These are phyloP conservation scores for Boletus reticuloceps DNA, from an alignment of 768 basidiomycete genomes.

Conservation along the genomic window DNA sequence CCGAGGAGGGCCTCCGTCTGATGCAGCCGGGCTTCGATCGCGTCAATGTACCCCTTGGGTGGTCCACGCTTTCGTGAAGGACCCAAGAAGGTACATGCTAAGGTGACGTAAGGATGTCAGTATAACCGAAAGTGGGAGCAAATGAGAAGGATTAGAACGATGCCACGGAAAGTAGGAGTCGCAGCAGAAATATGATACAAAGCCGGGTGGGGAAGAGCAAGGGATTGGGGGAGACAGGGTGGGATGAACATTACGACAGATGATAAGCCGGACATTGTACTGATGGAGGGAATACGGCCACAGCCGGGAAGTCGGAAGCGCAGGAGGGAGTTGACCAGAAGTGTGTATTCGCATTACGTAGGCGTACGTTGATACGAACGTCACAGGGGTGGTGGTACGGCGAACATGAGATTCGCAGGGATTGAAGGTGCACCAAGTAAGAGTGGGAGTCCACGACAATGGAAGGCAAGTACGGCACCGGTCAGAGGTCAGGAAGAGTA, in stretches of 20 bases:
- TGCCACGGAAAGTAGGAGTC: background rate
- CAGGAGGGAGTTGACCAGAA: background rate
- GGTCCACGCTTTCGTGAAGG: conserved; percentile 83
- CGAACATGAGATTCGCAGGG: background rate
- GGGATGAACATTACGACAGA: conserved; percentile 16
- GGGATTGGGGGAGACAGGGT: conserved; percentile 8
- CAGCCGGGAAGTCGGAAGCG: background rate
- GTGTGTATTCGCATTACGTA: conserved; percentile 12
- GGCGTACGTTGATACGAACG: conserved; percentile 7
- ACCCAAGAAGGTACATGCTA: conserved; percentile 76
- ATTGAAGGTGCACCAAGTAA: too few relatives aligned
- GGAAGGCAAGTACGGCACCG: background rate
- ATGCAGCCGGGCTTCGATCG: conserved; percentile 87
- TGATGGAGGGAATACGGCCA: conserved; percentile 11
- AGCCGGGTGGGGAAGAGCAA: conserved; percentile 2
- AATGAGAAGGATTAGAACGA: background rate
- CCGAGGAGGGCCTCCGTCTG: conserved; percentile 90
- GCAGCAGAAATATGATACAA: conserved; percentile 8
- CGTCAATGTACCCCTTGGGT: conserved; percentile 94
- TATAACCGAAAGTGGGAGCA: conserved; percentile 8
- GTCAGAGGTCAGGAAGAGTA: conserved; percentile 8
- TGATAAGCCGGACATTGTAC: conserved; percentile 8
- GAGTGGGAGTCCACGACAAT: background rate
- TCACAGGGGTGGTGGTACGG: conserved; percentile 3
- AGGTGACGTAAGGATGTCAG: conserved; percentile 9